These are phyloP conservation scores for Alternaria conjuncta DNA, from an alignment of 2,329 filamentous ascomycete species.

Conservation along the genomic window DNA sequence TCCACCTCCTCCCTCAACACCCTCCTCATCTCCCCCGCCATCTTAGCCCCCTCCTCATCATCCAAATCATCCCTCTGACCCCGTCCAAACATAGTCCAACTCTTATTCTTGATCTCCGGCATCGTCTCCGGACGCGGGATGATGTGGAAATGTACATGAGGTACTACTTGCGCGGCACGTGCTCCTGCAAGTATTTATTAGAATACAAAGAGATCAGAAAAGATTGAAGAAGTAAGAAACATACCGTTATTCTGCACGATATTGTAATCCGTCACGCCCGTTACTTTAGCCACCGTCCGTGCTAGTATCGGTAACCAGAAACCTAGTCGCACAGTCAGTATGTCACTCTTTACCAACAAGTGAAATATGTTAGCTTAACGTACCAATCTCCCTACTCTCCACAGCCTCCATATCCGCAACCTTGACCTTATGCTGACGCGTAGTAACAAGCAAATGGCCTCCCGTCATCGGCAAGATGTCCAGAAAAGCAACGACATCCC, in stretches of 20 bases:
- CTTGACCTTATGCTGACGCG: conserved; percentile 78
- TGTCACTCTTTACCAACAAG: neutral
- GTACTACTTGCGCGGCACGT: conserved; percentile 88
- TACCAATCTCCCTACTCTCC: conserved; percentile 72
- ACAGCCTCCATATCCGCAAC: conserved; percentile 70
- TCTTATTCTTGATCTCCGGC: conserved; percentile 62
- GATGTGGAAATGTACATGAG: conserved; percentile 93
- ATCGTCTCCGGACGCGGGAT: conserved; percentile 75
- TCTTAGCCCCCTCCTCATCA: conserved; percentile 70
- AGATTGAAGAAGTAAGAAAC: conserved; percentile 5
- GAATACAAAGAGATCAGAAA: neutral
- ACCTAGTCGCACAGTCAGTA: conserved; percentile 33
- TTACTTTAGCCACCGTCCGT: conserved; percentile 70
- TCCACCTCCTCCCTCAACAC: conserved; percentile 49
- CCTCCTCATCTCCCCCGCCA: conserved; percentile 61
- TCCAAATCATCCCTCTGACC: conserved; percentile 76
- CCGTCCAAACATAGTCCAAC: conserved; percentile 83
- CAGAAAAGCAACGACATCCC: conserved; percentile 81
- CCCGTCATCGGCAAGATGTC: conserved; percentile 88
- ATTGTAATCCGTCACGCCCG: conserved; percentile 86
- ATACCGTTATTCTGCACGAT: conserved; percentile 91
- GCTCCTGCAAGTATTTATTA: conserved; percentile 58
- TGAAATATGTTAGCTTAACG: conserved; percentile 30
- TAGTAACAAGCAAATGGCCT: conserved; percentile 78
- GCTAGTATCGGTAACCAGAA: conserved; percentile 74